These are phyloP conservation scores for Nigrograna mackinnonii DNA, from an alignment of 2,329 filamentous ascomycete genomes.

Conservation along the genomic window DNA sequence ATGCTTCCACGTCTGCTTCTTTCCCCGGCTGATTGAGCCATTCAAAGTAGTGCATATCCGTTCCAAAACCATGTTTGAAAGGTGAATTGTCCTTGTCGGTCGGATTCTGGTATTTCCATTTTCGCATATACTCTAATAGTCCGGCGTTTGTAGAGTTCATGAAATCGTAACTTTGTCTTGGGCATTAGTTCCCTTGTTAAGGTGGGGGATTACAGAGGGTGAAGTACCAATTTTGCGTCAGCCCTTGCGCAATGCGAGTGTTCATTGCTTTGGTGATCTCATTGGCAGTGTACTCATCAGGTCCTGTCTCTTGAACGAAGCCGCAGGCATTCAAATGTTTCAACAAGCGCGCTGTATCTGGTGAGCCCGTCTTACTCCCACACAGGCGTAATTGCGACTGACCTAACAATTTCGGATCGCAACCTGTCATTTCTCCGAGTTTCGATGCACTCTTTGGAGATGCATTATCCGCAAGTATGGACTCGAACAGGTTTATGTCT, in stretches of 20 bases:
- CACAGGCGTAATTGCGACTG: background rate
- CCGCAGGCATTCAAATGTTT: constrained; percentile 4
- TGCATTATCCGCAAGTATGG: constrained; percentile 4
- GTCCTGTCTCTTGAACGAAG: constrained; percentile 6
- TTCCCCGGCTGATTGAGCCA: constrained; percentile 7
- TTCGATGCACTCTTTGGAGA: constrained; percentile 4
- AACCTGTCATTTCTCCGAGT: constrained; percentile 5
- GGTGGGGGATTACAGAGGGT: too few species aligned
- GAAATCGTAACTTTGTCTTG: too few species aligned
- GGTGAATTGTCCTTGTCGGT: background rate
- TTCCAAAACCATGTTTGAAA: too few species aligned
- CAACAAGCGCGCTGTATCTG: constrained; percentile 6
- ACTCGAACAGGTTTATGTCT: constrained; percentile 7
- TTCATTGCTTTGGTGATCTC: constrained; percentile 4
- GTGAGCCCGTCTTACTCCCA: background rate
- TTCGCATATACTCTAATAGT: too few species aligned
- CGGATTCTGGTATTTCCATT: constrained; percentile 1
- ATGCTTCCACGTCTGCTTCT: constrained; percentile 1
- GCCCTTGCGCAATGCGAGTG: constrained; percentile 1
- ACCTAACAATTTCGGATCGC: constrained; percentile 3
- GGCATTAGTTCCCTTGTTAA: too few species aligned
- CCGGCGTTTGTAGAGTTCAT: too few species aligned
- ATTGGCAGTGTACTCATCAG: constrained; percentile 7
- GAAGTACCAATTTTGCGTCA: constrained; percentile 9
- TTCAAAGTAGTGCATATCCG: constrained; percentile 8